Evolutionary conservation across 140 eudicot species (phyloP).

Genomic region (Flaveria floridana): DNA sequence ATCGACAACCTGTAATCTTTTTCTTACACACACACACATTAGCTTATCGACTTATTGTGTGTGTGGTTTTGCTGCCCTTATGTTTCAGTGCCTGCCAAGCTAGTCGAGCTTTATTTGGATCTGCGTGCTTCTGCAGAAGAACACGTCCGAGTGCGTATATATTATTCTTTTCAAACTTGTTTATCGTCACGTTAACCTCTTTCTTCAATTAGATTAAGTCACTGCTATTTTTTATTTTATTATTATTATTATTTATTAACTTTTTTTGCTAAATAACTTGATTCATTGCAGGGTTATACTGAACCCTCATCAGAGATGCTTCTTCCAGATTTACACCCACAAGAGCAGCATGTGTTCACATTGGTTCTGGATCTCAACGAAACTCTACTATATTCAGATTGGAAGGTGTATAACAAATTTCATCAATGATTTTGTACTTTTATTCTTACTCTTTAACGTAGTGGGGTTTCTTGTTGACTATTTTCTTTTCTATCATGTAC

Average conservation of each 20-base stretch:
- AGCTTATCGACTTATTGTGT: not conserved
- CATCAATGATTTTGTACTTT: slow-evolving; percentile 19
- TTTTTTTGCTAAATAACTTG: not conserved
- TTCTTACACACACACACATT: not conserved
- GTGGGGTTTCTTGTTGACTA: slow-evolving; percentile 12
- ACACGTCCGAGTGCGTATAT: slow-evolving; percentile 62
- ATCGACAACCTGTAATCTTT: not conserved
- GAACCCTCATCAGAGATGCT: slow-evolving; percentile 86
- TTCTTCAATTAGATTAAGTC: not conserved
- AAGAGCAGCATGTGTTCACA: slow-evolving; percentile 75
- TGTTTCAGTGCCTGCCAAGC: slow-evolving; percentile 76
- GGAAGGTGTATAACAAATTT: slow-evolving; percentile 54
- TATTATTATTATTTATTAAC: no score
- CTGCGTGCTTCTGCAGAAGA: slow-evolving; percentile 69
- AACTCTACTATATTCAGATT: slow-evolving; percentile 80
- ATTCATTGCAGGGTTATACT: slow-evolving; percentile 66
- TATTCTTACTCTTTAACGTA: slow-evolving; percentile 1
- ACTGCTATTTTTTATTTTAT: not conserved
- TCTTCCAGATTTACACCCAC: slow-evolving; percentile 83
- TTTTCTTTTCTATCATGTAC: slow-evolving; percentile 13
- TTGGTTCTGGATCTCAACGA: slow-evolving; percentile 83
- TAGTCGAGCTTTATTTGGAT: slow-evolving; percentile 70
- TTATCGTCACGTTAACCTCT: not conserved
- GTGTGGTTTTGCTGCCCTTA: slow-evolving; percentile 16
- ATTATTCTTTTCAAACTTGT: slow-evolving; percentile 17